Percentiles rank a stretch among this genome's conserved stretches.
These are phyloP conservation scores for Fibroporia radiculosa DNA, from an alignment of 768 basidiomycete genomes.

Conservation along the genomic window DNA sequence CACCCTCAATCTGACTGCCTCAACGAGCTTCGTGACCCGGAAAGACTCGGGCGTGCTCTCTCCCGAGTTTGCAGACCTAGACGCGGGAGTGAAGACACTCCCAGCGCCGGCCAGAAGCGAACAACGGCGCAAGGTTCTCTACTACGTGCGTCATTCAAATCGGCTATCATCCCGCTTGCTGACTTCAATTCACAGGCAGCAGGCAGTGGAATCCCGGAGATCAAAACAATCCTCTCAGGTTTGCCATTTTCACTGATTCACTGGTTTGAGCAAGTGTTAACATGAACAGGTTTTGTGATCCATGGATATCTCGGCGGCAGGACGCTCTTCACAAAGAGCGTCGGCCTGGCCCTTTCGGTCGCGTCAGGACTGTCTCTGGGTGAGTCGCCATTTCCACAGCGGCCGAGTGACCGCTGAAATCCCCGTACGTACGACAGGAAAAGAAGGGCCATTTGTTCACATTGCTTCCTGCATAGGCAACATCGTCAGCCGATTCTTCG, in stretches of 20 bases:
- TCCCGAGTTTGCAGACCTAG: constrained; percentile 30
- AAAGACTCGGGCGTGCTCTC: constrained; percentile 78
- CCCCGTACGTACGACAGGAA: constrained; percentile 28
- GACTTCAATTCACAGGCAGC: constrained; percentile 54
- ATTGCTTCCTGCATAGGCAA: constrained; percentile 92
- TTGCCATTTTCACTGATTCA: constrained; percentile 5
- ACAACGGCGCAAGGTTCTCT: constrained; percentile 61
- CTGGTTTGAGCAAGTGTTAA: constrained; percentile 9
- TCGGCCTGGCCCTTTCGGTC: constrained; percentile 85
- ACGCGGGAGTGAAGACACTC: constrained; percentile 18
- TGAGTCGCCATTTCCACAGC: constrained; percentile 8
- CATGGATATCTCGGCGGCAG: constrained; percentile 93
- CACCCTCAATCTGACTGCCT: constrained; percentile 82
- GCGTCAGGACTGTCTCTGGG: constrained; percentile 89
- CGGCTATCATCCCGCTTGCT: background rate
- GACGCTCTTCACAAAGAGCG: constrained; percentile 81
- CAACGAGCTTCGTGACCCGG: constrained; percentile 78
- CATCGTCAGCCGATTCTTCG: constrained; percentile 77
- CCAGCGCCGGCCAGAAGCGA: constrained; percentile 17
- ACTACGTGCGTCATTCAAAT: constrained; percentile 54
- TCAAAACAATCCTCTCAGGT: constrained; percentile 92
- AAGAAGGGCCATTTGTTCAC: constrained; percentile 82
- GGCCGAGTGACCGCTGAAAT: background rate
- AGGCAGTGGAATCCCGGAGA: constrained; percentile 93
- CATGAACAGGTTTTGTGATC: constrained; percentile 76